Conservation (phyloP, 805 yeast species). For the Saturnispora galanensis region DNA sequence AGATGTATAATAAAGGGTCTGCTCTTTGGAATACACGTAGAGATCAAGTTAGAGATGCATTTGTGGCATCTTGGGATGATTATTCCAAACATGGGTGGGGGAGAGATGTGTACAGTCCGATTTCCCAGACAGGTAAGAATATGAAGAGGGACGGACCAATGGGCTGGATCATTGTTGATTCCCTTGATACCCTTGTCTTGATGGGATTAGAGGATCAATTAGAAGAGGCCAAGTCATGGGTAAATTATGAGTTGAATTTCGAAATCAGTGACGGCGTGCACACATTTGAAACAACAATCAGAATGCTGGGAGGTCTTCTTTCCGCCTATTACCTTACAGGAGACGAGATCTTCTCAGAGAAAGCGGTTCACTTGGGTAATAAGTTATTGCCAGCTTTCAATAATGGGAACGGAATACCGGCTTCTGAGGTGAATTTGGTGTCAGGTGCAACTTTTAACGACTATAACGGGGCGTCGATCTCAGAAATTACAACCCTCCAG, state of each 20-base stretch:
- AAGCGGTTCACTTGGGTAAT: conserved; percentile 73
- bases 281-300: conserved; percentile 86
- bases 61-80: conserved; percentile 67
- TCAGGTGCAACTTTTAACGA: conserved; percentile 48
- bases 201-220: conserved; percentile 65
- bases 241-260: conserved; percentile 56
- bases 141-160: conserved; percentile 67
- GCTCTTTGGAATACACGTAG: conserved; percentile 39
- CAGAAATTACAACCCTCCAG: conserved; percentile 83
- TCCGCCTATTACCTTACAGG: conserved; percentile 67
- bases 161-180: conserved; percentile 91
- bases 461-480: conserved; percentile 77
- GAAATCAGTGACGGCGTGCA: conserved; percentile 67
- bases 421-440: conserved; percentile 63
- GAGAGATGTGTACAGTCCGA: conserved; percentile 63
- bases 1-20: not conserved
- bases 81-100: conserved; percentile 80
- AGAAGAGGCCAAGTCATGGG: conserved; percentile 62
- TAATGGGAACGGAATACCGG: conserved; percentile 62
- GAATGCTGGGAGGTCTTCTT: conserved; percentile 89
- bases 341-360: conserved; percentile 63
- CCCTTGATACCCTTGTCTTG: conserved; percentile 69
- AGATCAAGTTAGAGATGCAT: conserved; percentile 52
- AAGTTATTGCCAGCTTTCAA: conserved; percentile 57
- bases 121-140: conserved; percentile 51